Evolutionary conservation across 2,329 filamentous ascomycete genomes (phyloP), one percentile per base, ranked within the genome.

Genomic region (Talaromyces sp.): DNA sequence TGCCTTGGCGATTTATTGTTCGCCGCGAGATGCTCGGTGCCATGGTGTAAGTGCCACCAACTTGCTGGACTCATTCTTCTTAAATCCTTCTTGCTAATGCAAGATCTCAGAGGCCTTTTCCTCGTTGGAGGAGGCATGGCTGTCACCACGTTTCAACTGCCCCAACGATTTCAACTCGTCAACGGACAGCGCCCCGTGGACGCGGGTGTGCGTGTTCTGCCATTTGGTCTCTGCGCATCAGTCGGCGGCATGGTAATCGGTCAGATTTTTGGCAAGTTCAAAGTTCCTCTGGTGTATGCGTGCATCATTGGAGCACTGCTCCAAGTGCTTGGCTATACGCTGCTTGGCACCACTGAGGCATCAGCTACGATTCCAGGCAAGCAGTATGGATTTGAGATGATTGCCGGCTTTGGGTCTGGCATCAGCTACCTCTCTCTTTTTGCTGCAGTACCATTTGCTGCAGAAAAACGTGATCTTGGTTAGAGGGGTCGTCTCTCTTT

Each of bases 161-260:
- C 71, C 6, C 69, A 73, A 50, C 68, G 70, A 63, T 68, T 68
- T 7, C 68, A 72, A 44, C 57, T 68, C 8, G 65, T 72, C n/a
- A 57, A 69, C 18, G 64, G 59, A 30, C 65, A 65, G 47, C 69
- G 68, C 1, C 66, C 71, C 18, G 64, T 72, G n/a, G 65, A 69
- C 31, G 65, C 71, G 1, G 71, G 71, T 28, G 60, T 70, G 3
- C 67, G 67, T 30, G 55, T 72, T 23, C 66, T 72, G 16, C 67
- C 65, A 33, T 33, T 33, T 33, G 31, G 31, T 33, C 31, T 33
- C 28, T 71, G 70, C 30, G 67, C 68, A 3, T 65, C 68, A 1
- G 64, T 67, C 44, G 67, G 68, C 3, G 67, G 68, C 8, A 53
- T 69, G 9, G 47, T 70, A 7, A 36, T 68, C 55, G 68, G 67